A percentile compares a stretch with the other conserved stretches of the same genome.
Evolutionary conservation across 2,329 filamentous ascomycete species (phyloP).

Genomic region (Fusarium chlamydosporum): DNA sequence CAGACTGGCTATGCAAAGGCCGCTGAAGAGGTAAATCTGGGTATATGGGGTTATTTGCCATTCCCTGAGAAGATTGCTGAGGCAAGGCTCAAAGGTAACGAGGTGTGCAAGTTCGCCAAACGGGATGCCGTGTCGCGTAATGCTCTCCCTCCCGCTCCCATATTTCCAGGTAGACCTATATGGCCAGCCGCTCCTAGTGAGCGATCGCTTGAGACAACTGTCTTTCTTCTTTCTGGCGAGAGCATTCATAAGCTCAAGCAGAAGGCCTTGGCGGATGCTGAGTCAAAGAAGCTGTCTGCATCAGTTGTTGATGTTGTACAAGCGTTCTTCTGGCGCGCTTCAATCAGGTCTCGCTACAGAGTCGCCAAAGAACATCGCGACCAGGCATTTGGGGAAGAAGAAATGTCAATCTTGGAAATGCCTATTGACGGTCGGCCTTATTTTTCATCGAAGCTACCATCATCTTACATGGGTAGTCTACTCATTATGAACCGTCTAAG

Average conservation of each 20-base stretch:
- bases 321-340: conserved; percentile 23
- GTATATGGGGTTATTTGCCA: conserved; percentile 9
- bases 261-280: not conserved
- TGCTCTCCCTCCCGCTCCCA: not conserved
- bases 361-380: conserved; percentile 10
- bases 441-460: conserved; percentile 13
- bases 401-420: conserved; percentile 22
- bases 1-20: conserved; percentile 7
- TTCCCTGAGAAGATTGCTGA: conserved; percentile 10
- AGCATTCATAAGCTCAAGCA: conserved; percentile 21
- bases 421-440: conserved; percentile 19
- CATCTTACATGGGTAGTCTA: conserved; percentile 19
- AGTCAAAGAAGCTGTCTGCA: not conserved
- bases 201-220: not conserved
- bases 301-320: conserved; percentile 11
- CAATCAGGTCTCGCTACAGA: conserved; percentile 11
- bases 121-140: not conserved
- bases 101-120: not conserved
- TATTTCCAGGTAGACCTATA: not conserved
- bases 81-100: not conserved
- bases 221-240: conserved; percentile 14
- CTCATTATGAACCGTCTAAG: conserved; percentile 8
- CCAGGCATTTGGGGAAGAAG: not conserved
- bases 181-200: conserved; percentile 12
- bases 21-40: not conserved